Evolutionary conservation across 2,329 filamentous ascomycete species (phyloP).

Genomic region (Apiospora saccharicola): DNA sequence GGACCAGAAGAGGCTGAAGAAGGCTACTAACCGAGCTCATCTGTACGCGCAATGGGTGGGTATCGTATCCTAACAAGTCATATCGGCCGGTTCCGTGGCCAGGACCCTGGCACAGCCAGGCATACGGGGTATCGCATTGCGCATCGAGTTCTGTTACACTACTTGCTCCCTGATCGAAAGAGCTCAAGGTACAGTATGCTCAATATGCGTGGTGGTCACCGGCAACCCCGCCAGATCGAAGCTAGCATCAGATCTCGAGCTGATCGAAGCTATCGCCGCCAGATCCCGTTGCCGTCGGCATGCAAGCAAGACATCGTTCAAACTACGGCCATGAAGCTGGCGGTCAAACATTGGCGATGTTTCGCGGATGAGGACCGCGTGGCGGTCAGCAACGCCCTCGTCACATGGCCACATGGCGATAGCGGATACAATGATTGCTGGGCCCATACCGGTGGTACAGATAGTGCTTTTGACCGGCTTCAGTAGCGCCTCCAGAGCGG

Average conservation of each 20-base stretch:
- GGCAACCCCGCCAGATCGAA: neutral
- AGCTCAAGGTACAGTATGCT: neutral
- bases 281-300: neutral
- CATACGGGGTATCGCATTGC: neutral
- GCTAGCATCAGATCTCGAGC: neutral
- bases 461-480: neutral
- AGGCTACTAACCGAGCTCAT: neutral
- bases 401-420: neutral
- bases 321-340: slow-evolving; percentile 1
- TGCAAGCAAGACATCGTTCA: slow-evolving; percentile 9
- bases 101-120: neutral
- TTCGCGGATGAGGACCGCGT: neutral
- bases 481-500: neutral
- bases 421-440: neutral
- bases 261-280: slow-evolving; percentile 4
- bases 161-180: neutral
- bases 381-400: neutral
- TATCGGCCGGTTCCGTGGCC: neutral
- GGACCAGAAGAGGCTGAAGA: neutral
- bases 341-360: neutral
- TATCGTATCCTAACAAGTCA: neutral
- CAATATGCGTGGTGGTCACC: neutral
- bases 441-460: neutral
- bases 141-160: neutral
- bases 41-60: neutral